Base-by-base conservation (phyloP, 768 basidiomycete genomes). In the Suillus luteus region DNA sequence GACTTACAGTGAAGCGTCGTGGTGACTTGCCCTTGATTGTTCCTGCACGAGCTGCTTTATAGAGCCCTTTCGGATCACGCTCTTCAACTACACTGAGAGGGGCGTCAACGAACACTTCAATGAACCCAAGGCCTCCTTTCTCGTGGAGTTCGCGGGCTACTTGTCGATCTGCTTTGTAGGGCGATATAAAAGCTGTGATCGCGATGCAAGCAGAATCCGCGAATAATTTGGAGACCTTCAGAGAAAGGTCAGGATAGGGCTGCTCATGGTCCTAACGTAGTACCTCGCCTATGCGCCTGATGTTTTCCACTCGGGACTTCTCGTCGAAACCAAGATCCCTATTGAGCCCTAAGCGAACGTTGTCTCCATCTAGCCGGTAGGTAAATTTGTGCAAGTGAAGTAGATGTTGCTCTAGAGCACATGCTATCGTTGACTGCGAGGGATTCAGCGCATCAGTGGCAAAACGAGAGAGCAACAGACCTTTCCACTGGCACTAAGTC, bases 131-230 rank as follows among this genome's bases (percentile, higher is more conserved):
- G 19, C 82, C 81, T 2, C 86, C 82, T 58, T 86, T 81, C 55
- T 86, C 83, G 76, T 99, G 96, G 35, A 99, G 82, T 64, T 88
- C 80, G 51, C 97, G 87, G 24, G 93, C 97, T 55, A 89, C 74
- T 14, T 85, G 82, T 40, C 97, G 88, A 80, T 99, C 96, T 15
- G 87, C 84, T 57, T 86, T 83, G 78, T 99, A 98, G n/a, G 97
- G 97, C 1, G 97, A 99, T 77, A 99, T 99, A 80, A 99, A 99
- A 14, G 97, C 96, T 19, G 97, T 96, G 73, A 98, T 82, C 19
- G 92, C 83, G 67, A 97, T 83, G 69, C 90, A 92, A 38, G 86
- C 89, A 3, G 95, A 85, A 71, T 96, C 92, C 22, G 95, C 87
- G 76, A 99, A 97, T 48, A 99, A 82, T 75, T 94, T 95, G 54